Evolutionary conservation across 2,329 filamentous ascomycete species (phyloP), one percentile per base, ranked within the genome.

Genomic region (Ophiostoma sp.): DNA sequence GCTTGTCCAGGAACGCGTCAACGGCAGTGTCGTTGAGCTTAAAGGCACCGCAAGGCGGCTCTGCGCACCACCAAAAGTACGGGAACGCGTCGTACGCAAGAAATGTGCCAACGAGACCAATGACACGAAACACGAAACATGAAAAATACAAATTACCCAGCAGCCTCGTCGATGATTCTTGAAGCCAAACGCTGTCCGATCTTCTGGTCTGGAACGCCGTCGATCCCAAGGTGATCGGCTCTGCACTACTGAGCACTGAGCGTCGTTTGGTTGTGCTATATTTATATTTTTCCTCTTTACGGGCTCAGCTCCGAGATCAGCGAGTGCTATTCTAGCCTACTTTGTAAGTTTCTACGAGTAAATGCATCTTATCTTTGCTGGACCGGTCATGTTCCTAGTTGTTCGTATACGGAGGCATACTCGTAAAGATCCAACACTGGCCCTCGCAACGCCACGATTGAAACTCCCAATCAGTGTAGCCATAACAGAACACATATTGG

Each of bases 11-110:
- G 76, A 96, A 96, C 1, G 83, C 78, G 73, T 89, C 84, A 1
- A 95, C 91, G 1, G 79, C 83, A 1, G 86, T 79, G 67, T 87
- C 87, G 78, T 95, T 94, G 68, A 97, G 84, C 76, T 90, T 91
- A 70, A 96, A 82, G 8, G 89, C 87, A 41, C 87, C 87, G 74
- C 87, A 89, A 5, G 87, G 87, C 18, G 86, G 86, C 77, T 89
- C 81, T 6, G 82, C 82, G 74, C 86, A 89, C 78, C 85, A 88
- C 74, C 78, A 82, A 55, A 79, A 75, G 79, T 86, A 88, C 1
- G 86, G 86, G 70, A 80, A 76, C 64, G 81, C 79, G 70, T 85
- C 80, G 76, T 84, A 87, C 14, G 86, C 90, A 1, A 89, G n/a
- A n/a, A n/a, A n/a, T n/a, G n/a, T n/a, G 27, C 27, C 27, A 44